These are phyloP conservation scores for Brassica hybrid DNA, from an alignment of 441 rosid species.

Conservation along the genomic window DNA sequence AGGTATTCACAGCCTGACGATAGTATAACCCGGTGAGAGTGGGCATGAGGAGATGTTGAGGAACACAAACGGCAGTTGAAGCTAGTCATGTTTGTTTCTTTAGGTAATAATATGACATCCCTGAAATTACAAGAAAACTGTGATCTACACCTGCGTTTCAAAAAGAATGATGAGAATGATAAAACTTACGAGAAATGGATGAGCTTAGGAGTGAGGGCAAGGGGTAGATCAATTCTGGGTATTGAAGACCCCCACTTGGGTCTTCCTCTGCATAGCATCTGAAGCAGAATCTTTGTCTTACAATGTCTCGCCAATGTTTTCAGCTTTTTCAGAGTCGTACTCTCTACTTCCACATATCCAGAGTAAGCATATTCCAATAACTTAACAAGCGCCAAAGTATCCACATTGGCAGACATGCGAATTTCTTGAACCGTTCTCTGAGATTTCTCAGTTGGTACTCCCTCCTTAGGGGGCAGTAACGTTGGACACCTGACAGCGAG, in stretches of 20 bases:
- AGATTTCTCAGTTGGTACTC: no score
- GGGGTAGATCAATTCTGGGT: constrained; percentile 62
- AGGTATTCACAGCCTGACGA: constrained; percentile 77
- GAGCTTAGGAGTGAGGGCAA: constrained; percentile 59
- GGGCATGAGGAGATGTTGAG: constrained; percentile 61
- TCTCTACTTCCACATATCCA: constrained; percentile 68
- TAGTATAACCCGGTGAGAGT: constrained; percentile 74
- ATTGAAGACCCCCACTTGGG: constrained; percentile 78
- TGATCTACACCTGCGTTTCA: constrained; percentile 10
- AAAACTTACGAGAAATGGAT: constrained; percentile 64
- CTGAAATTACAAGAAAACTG: constrained; percentile 51
- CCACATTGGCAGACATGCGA: constrained; percentile 75
- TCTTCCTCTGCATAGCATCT: constrained; percentile 58
- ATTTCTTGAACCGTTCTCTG: constrained; percentile 47
- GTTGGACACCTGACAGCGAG: constrained; percentile 73
- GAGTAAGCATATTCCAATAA: constrained; percentile 72
- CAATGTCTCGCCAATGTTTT: constrained; percentile 71
- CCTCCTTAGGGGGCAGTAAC: constrained; percentile 65
- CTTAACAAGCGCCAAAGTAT: constrained; percentile 57
- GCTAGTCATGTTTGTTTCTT: constrained; percentile 46
- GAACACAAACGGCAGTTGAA: constrained; percentile 67
- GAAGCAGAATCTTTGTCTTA: constrained; percentile 58
- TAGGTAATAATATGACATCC: constrained; percentile 79
- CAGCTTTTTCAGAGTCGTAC: constrained; percentile 53
- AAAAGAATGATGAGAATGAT: constrained; percentile 19